Evolutionary conservation across 495 filamentous ascomycete genomes (phyloP).

Genomic region (Aspergillus incahuasiensis): DNA sequence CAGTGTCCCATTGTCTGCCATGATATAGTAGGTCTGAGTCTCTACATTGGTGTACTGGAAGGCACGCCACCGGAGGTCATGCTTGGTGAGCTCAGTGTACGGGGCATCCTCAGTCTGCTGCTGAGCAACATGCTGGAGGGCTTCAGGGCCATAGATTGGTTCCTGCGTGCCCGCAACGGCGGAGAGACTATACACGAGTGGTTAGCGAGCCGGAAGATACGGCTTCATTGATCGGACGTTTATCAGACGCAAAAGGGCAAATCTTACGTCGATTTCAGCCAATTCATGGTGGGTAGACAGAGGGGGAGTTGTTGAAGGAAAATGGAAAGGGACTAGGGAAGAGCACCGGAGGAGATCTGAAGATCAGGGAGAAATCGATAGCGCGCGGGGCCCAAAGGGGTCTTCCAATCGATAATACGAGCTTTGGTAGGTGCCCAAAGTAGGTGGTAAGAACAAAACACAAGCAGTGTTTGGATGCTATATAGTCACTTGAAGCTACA

Average conservation of each 20-base stretch:
- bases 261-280: slow-evolving; percentile 67
- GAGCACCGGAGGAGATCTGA: slow-evolving; percentile 7
- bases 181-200: slow-evolving; percentile 59
- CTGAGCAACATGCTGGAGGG: slow-evolving; percentile 76
- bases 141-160: slow-evolving; percentile 89
- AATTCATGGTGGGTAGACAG: slow-evolving; percentile 50
- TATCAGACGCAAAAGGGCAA: neutral
- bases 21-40: slow-evolving; percentile 94
- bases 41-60: slow-evolving; percentile 86
- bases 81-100: slow-evolving; percentile 71
- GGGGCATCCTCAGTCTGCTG: slow-evolving; percentile 75
- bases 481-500: neutral
- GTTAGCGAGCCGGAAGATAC: slow-evolving; percentile 11
- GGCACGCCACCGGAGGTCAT: slow-evolving; percentile 75
- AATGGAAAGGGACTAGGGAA: slow-evolving; percentile 23
- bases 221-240: neutral
- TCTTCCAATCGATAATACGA: slow-evolving; percentile 1
- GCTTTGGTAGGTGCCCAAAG: neutral
- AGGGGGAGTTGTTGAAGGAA: slow-evolving; percentile 7
- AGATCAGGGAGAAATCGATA: slow-evolving; percentile 23
- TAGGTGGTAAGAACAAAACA: neutral
- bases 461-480: no score
- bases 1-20: slow-evolving; percentile 69
- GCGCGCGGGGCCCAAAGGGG: slow-evolving; percentile 31
- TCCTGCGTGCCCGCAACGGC: slow-evolving; percentile 92